A percentile compares a stretch with the other conserved stretches of the same genome.
These are phyloP conservation scores for Cercospora sp. DNA, from an alignment of 2,329 filamentous ascomycete genomes.

Conservation along the genomic window DNA sequence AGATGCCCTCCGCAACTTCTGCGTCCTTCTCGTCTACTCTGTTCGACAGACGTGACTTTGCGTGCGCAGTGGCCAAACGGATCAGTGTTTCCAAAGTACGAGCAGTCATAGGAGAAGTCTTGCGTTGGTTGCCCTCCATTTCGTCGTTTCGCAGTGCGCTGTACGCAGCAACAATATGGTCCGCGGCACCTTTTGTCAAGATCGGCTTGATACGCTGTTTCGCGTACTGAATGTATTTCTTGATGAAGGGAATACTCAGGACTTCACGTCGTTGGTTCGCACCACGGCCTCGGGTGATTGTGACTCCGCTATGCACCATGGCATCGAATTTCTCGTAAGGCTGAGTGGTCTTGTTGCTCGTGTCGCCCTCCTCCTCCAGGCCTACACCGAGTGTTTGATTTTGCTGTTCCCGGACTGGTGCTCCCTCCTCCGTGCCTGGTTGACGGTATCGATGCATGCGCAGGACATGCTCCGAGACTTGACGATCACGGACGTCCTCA, in stretches of 20 bases:
- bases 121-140: constrained; percentile 87
- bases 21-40: constrained; percentile 89
- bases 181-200: constrained; percentile 84
- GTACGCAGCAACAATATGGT: constrained; percentile 88
- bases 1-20: constrained; percentile 79
- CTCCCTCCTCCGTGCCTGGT: constrained; percentile 88
- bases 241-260: constrained; percentile 94
- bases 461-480: constrained; percentile 92
- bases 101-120: constrained; percentile 92
- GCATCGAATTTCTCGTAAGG: constrained; percentile 96
- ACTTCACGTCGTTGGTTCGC: constrained; percentile 78
- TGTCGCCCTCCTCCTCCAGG: constrained; percentile 68
- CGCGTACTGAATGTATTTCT: constrained; percentile 99
- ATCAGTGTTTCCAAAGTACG: constrained; percentile 98
- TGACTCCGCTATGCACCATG: constrained; percentile 92
- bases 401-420: constrained; percentile 84
- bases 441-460: constrained; percentile 96
- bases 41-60: constrained; percentile 84
- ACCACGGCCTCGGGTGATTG: constrained; percentile 70
- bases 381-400: constrained; percentile 86
- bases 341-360: constrained; percentile 74
- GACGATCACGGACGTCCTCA: constrained; percentile 85
- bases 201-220: constrained; percentile 89
- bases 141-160: constrained; percentile 93
- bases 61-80: constrained; percentile 92